A percentile compares a stretch with the other conserved stretches of the same genome.
Conservation (phyloP, 257 asterid species). For the Fraxinus cuspidata region DNA sequence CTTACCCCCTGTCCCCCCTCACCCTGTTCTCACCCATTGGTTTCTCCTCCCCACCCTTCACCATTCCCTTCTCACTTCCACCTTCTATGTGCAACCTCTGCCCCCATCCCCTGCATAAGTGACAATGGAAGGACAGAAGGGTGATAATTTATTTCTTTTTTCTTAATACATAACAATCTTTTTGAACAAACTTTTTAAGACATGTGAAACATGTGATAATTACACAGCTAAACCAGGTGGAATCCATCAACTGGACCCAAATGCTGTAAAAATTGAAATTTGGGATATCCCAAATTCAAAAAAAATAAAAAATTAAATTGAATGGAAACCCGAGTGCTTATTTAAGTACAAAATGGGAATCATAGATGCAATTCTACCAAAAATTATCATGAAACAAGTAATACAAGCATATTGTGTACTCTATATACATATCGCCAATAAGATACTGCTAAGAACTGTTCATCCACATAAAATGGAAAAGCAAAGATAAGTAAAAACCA, state of each 20-base stretch:
- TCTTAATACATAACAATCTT: neutral
- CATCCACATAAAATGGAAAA: neutral
- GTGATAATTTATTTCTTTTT: neutral
- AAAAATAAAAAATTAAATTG: no score
- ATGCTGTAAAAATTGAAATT: neutral
- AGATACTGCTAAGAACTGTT: neutral
- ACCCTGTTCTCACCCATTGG: neutral
- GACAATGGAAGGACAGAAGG: neutral
- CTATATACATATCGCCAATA: neutral
- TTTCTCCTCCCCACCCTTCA: neutral
- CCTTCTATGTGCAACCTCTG: neutral
- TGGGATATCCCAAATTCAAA: neutral
- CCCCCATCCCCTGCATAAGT: neutral
- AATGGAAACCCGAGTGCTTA: neutral
- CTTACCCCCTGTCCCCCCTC: neutral
- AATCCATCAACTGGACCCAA: neutral
- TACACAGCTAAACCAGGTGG: neutral
- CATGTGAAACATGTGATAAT: neutral
- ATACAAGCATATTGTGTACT: no score
- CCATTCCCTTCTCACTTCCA: neutral
- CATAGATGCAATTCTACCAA: neutral
- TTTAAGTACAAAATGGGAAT: neutral
- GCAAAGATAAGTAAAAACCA: neutral
- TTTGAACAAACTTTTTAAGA: neutral
- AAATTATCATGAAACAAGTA: neutral